These are phyloP conservation scores for Ceratocystis variospora DNA, from an alignment of 2,329 filamentous ascomycete genomes.

Conservation along the genomic window DNA sequence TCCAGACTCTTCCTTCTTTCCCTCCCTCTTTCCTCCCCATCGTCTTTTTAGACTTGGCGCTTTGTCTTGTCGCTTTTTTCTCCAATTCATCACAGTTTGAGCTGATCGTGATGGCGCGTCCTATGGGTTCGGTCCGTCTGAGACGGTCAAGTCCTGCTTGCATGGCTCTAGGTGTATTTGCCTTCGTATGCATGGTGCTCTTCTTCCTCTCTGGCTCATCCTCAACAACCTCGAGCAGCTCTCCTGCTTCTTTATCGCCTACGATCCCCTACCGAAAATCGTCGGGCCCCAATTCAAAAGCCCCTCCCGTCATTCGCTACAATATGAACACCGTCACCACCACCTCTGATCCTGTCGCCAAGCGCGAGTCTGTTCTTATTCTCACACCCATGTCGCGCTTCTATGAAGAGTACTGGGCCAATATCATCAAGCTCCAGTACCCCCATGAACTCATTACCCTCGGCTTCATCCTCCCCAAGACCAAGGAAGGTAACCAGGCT, in stretches of 20 bases:
- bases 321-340: slow-evolving; percentile 91
- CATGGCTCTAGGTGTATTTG: slow-evolving; percentile 51
- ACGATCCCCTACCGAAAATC: slow-evolving; percentile 51
- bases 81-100: background rate
- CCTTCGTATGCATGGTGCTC: slow-evolving; percentile 59
- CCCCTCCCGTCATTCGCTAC: slow-evolving; percentile 83
- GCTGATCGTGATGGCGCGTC: slow-evolving; percentile 36
- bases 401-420: slow-evolving; percentile 93
- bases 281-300: slow-evolving; percentile 28
- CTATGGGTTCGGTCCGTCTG: slow-evolving; percentile 54
- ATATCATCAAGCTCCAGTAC: slow-evolving; percentile 68
- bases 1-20: background rate
- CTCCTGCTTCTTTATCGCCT: slow-evolving; percentile 22
- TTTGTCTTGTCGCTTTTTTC: background rate
- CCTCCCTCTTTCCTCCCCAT: background rate
- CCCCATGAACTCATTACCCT: slow-evolving; percentile 90
- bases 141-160: slow-evolving; percentile 70
- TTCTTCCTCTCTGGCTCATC: slow-evolving; percentile 40
- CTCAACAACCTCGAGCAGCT: slow-evolving; percentile 31
- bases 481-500: slow-evolving; percentile 77
- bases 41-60: background rate
- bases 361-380: slow-evolving; percentile 76
- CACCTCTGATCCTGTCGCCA: slow-evolving; percentile 58
- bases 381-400: slow-evolving; percentile 87
- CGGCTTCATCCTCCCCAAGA: slow-evolving; percentile 92